Conservation (phyloP, 176 grass and related monocot species). For the Elaeis guineensis region DNA sequence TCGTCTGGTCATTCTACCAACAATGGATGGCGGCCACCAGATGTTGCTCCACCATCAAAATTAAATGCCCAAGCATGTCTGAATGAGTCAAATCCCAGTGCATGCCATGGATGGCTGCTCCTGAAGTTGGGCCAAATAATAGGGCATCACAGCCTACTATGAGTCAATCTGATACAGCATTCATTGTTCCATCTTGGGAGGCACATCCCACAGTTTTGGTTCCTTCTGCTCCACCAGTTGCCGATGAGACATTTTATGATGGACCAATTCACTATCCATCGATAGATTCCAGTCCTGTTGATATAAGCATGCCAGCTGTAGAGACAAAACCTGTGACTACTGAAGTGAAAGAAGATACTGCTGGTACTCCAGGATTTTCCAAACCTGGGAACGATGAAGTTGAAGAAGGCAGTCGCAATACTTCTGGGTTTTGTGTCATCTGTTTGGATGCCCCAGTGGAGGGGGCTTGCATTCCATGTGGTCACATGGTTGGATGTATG, state of each 20-base stretch:
- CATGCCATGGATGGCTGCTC: constrained; percentile 41
- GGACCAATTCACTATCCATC: constrained; percentile 67
- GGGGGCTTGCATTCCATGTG: constrained; percentile 21
- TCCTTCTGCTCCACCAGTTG: constrained; percentile 71
- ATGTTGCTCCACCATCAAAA: constrained; percentile 24
- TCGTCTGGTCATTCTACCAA: constrained; percentile 29
- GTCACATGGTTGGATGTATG: constrained; percentile 22
- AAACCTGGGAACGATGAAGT: not conserved
- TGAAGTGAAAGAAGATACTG: too few species aligned
- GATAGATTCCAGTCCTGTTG: constrained; percentile 53
- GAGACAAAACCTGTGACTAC: constrained; percentile 14
- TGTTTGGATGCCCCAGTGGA: constrained; percentile 14
- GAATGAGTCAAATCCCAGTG: constrained; percentile 47
- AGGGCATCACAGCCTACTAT: constrained; percentile 20
- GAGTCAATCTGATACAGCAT: constrained; percentile 6
- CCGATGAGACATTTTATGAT: constrained; percentile 43
- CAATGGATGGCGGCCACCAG: constrained; percentile 50
- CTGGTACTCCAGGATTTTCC: too few species aligned
- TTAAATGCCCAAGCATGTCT: constrained; percentile 13
- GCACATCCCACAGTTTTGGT: constrained; percentile 18
- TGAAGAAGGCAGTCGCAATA: not conserved
- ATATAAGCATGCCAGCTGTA: constrained; percentile 20
- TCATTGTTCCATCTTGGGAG: constrained; percentile 20
- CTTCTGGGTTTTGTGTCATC: constrained; percentile 15
- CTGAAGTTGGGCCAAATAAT: constrained; percentile 36